Evolutionary conservation across 305 asterid species (phyloP).

Genomic region (Solanum hybrid): DNA sequence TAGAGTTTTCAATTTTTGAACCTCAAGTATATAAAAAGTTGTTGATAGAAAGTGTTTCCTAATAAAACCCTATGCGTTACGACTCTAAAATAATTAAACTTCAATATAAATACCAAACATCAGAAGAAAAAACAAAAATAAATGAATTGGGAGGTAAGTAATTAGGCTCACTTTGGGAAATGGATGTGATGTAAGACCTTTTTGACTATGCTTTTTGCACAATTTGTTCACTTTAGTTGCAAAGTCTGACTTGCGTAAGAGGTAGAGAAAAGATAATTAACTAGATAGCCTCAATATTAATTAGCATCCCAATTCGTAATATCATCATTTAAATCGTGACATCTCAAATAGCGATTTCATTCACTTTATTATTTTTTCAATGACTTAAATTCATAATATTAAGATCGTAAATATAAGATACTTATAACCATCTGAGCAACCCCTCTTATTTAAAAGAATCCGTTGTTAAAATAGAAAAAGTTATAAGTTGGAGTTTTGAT

Average conservation of each 20-base stretch:
- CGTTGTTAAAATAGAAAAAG: neutral
- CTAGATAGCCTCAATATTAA: neutral
- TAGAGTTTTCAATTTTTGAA: neutral
- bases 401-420: too few relatives aligned
- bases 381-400: too few relatives aligned
- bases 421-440: too few relatives aligned
- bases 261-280: neutral
- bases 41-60: too few relatives aligned
- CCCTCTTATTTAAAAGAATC: neutral
- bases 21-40: neutral
- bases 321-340: neutral
- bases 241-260: neutral
- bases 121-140: too few relatives aligned
- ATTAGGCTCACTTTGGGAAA: neutral
- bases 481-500: neutral
- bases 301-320: too few relatives aligned
- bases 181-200: neutral
- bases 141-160: neutral
- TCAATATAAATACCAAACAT: fast-evolving
- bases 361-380: fast-evolving
- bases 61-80: too few relatives aligned
- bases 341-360: neutral
- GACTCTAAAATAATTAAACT: too few relatives aligned
- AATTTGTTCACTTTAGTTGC: neutral
- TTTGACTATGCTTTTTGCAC: neutral